Evolutionary conservation across 2,329 filamentous ascomycete species (phyloP).

Genomic region (Cladobotryum mycophilum): DNA sequence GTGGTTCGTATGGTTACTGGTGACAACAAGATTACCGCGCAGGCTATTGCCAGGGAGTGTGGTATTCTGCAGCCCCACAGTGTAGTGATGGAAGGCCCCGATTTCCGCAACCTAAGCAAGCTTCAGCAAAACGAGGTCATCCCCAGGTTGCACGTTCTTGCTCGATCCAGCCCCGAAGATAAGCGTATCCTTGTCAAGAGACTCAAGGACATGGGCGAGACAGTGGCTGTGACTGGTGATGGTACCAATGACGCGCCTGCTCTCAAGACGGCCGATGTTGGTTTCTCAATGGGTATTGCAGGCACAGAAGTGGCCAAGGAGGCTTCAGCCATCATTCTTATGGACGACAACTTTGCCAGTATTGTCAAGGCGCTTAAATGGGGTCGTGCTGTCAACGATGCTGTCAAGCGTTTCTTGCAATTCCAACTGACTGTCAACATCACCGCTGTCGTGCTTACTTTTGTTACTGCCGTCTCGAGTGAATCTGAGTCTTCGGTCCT

Average conservation of each 20-base stretch:
- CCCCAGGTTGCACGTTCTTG: slow-evolving; percentile 63
- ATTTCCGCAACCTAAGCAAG: slow-evolving; percentile 66
- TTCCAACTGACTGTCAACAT: slow-evolving; percentile 86
- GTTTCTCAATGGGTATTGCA: slow-evolving; percentile 80
- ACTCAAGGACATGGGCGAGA: slow-evolving; percentile 67
- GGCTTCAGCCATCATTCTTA: slow-evolving; percentile 76
- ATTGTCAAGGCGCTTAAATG: slow-evolving; percentile 79
- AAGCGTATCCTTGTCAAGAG: slow-evolving; percentile 67
- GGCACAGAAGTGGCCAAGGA: slow-evolving; percentile 82
- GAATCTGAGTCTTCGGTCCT: slow-evolving; percentile 65
- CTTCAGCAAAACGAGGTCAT: slow-evolving; percentile 61
- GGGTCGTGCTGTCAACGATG: slow-evolving; percentile 72
- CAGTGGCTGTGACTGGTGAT: slow-evolving; percentile 76
- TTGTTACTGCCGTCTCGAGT: slow-evolving; percentile 77
- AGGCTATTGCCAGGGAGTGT: slow-evolving; percentile 72
- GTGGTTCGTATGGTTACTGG: slow-evolving; percentile 81
- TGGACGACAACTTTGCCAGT: slow-evolving; percentile 85
- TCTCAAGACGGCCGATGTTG: slow-evolving; percentile 73
- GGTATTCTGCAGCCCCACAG: slow-evolving; percentile 65
- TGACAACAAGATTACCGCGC: slow-evolving; percentile 72
- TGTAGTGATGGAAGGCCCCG: slow-evolving; percentile 70
- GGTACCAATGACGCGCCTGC: slow-evolving; percentile 80
- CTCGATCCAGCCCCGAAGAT: slow-evolving; percentile 69
- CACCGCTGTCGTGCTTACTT: slow-evolving; percentile 80
- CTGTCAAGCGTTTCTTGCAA: slow-evolving; percentile 70